Conservation (phyloP, 2,329 filamentous ascomycete genomes). For the Fusarium sp. region DNA sequence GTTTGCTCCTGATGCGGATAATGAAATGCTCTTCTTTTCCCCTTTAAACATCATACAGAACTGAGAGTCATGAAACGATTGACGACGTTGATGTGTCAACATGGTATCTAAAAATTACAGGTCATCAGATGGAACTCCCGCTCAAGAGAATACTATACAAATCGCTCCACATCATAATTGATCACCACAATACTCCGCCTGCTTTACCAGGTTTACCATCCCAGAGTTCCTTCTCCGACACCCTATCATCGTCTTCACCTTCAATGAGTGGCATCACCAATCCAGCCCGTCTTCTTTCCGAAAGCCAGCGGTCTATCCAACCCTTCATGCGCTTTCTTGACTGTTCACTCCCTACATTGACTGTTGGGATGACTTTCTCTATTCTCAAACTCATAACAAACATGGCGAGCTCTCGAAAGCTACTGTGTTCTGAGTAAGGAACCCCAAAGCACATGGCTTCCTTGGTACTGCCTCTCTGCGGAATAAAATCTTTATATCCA, state of each 20-base stretch:
- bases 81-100: not conserved
- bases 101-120: not conserved
- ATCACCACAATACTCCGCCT: conserved; percentile 53
- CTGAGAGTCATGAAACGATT: not conserved
- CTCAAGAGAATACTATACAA: not conserved
- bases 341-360: conserved; percentile 76
- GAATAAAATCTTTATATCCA: conserved; percentile 74
- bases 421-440: conserved; percentile 95
- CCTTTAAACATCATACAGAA: not conserved
- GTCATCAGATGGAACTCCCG: not conserved
- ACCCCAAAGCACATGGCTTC: conserved; percentile 92
- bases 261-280: conserved; percentile 57
- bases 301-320: conserved; percentile 72
- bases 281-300: conserved; percentile 66
- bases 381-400: conserved; percentile 90
- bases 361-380: conserved; percentile 90
- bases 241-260: conserved; percentile 48
- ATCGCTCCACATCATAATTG: not conserved
- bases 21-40: conserved; percentile 39
- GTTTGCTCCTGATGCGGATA: conserved; percentile 45
- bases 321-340: conserved; percentile 69
- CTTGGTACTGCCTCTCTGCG: conserved; percentile 84
- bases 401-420: conserved; percentile 92
- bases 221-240: conserved; percentile 47
- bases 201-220: conserved; percentile 52